phyloP scores from a whole-genome alignment of 805 yeast genomes.

The Pichia californica region DNA sequence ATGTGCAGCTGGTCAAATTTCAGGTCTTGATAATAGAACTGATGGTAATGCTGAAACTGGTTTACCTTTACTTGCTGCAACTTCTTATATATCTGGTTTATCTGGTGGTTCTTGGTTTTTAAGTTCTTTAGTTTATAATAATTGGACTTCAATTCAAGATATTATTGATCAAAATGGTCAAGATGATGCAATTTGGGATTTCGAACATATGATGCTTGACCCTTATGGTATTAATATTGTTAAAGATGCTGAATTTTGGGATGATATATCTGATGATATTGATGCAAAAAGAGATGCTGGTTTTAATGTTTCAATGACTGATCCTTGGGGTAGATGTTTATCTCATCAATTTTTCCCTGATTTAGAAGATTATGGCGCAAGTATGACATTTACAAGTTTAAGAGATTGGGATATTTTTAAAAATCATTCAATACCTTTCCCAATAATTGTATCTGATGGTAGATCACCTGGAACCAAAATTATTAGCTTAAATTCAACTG shows the following conservation, averaged over 20 bases:
- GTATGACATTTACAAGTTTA: constrained; percentile 50
- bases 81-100: constrained; percentile 68
- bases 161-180: constrained; percentile 37
- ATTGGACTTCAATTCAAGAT: constrained; percentile 65
- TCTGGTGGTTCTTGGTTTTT: constrained; percentile 86
- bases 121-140: constrained; percentile 60
- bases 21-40: constrained; percentile 75
- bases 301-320: constrained; percentile 60
- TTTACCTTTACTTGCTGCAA: constrained; percentile 67
- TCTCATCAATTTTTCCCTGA: constrained; percentile 68
- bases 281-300: constrained; percentile 55
- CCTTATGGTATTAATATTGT: constrained; percentile 59
- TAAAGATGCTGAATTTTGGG: constrained; percentile 46
- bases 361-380: constrained; percentile 55
- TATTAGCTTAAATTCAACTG: constrained; percentile 61
- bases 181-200: constrained; percentile 58
- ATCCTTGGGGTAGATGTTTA: constrained; percentile 73
- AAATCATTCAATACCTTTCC: constrained; percentile 65
- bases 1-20: constrained; percentile 73
- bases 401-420: constrained; percentile 55
- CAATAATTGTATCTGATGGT: constrained; percentile 59
- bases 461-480: constrained; percentile 55
- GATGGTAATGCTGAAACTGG: constrained; percentile 43
- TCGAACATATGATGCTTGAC: constrained; percentile 50
- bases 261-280: constrained; percentile 46